phyloP scores from a whole-genome alignment of 2,329 filamentous ascomycete species.

The Diplocarpon rosae region DNA sequence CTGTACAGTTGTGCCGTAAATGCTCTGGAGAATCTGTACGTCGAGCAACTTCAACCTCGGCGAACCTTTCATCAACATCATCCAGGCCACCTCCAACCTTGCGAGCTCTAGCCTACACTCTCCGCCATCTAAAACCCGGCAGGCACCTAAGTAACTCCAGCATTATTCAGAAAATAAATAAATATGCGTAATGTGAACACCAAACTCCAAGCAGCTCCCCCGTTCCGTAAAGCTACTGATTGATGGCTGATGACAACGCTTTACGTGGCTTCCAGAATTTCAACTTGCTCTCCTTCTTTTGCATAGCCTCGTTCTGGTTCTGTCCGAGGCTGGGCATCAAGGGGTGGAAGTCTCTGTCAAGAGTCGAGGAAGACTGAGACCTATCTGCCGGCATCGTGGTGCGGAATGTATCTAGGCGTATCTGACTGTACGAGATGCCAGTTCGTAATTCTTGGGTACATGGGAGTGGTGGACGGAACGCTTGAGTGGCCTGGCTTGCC shows the following conservation, averaged over 20 bases:
- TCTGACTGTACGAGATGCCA: background rate
- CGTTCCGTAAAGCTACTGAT: background rate
- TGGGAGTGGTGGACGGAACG: constrained; percentile 1
- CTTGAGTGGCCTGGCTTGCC: background rate
- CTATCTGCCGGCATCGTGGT: background rate
- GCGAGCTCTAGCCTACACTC: too few relatives aligned
- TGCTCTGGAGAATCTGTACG: background rate
- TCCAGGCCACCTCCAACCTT: too few relatives aligned
- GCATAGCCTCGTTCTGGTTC: background rate
- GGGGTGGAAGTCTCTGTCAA: constrained; percentile 1
- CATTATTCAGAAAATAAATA: background rate
- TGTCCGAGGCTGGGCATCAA: background rate
- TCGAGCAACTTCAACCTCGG: too few relatives aligned
- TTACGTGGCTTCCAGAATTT: constrained; percentile 4
- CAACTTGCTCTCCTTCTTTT: background rate
- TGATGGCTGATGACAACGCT: background rate
- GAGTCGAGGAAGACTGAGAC: background rate
- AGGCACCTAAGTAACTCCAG: too few relatives aligned
- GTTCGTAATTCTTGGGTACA: too few relatives aligned
- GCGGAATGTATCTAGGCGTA: background rate
- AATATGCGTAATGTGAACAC: background rate
- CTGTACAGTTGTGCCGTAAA: too few relatives aligned
- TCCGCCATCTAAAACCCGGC: too few relatives aligned
- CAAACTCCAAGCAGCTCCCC: background rate
- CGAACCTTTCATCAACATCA: too few relatives aligned